These are phyloP conservation scores for Dothideomycetes sp. DNA, from an alignment of 2,329 filamentous ascomycete genomes.

Conservation along the genomic window DNA sequence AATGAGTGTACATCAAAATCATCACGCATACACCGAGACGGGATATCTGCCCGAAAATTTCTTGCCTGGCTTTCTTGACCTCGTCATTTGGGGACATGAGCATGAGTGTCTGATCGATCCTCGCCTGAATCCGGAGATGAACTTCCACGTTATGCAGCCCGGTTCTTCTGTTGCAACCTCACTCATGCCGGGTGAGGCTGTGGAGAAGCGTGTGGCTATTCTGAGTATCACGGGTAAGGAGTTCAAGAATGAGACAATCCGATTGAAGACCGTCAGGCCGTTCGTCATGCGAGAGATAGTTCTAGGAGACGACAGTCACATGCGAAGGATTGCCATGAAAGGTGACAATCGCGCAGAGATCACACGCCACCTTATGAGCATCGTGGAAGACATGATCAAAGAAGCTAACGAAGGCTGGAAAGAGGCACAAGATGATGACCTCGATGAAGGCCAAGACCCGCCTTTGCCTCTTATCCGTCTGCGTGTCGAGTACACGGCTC, in stretches of 20 bases:
- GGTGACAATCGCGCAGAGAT: constrained; percentile 77
- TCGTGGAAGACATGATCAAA: constrained; percentile 81
- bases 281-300: constrained; percentile 81
- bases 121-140: constrained; percentile 69
- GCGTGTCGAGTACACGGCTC: constrained; percentile 81
- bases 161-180: constrained; percentile 95
- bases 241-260: constrained; percentile 70
- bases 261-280: constrained; percentile 79
- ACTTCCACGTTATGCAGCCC: constrained; percentile 94
- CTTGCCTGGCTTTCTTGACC: constrained; percentile 79
- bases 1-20: constrained; percentile 92
- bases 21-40: constrained; percentile 82
- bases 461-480: constrained; percentile 80
- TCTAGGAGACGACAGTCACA: constrained; percentile 63
- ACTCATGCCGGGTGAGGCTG: constrained; percentile 78
- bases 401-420: constrained; percentile 76
- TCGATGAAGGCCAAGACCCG: constrained; percentile 48
- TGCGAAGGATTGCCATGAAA: constrained; percentile 68
- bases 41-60: constrained; percentile 93
- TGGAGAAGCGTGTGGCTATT: constrained; percentile 82
- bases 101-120: constrained; percentile 93
- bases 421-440: constrained; percentile 58
- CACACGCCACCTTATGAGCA: constrained; percentile 62
- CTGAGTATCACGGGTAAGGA: constrained; percentile 73
- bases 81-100: constrained; percentile 95